phyloP scores from a whole-genome alignment of 1,284 basidiomycete species.

The Kalmanozyma brasiliensis region DNA sequence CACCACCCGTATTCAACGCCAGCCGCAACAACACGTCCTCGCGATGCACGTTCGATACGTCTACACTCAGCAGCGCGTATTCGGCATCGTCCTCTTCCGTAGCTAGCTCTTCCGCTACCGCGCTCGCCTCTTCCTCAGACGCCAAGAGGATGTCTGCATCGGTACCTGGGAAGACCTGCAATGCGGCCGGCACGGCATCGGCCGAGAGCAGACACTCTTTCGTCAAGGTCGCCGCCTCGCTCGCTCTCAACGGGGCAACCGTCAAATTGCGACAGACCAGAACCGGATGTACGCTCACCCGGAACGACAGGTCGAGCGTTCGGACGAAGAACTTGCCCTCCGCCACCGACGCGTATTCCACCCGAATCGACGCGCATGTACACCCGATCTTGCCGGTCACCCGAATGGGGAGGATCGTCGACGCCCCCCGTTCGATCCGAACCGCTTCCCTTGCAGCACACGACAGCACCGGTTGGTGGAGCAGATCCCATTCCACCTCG shows the following conservation, averaged over 20 bases:
- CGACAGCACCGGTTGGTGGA: constrained; percentile 79
- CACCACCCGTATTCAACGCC: constrained; percentile 70
- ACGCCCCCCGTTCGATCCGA: constrained; percentile 77
- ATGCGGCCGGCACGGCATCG: constrained; percentile 17
- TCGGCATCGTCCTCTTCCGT: constrained; percentile 18
- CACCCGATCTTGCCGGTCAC: constrained; percentile 91
- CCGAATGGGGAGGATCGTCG: constrained; percentile 75
- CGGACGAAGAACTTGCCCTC: constrained; percentile 79
- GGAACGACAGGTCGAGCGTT: constrained; percentile 82
- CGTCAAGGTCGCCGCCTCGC: constrained; percentile 53
- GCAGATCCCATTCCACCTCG: constrained; percentile 85
- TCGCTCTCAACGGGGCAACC: constrained; percentile 23
- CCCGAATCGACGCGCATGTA: constrained; percentile 78
- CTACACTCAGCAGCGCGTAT: constrained; percentile 85
- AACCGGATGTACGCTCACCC: constrained; percentile 92
- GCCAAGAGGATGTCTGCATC: background rate
- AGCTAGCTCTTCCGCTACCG: background rate
- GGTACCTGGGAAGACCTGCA: constrained; percentile 15
- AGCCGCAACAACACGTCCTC: constrained; percentile 87
- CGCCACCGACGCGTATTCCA: constrained; percentile 80
- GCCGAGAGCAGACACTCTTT: constrained; percentile 69
- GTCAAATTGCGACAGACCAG: constrained; percentile 74
- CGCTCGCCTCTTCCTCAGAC: background rate
- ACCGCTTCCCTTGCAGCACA: constrained; percentile 1
- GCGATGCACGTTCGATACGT: constrained; percentile 85